phyloP scores from a whole-genome alignment of 176 grass and related monocot species.

The Elymus sibiricus region DNA sequence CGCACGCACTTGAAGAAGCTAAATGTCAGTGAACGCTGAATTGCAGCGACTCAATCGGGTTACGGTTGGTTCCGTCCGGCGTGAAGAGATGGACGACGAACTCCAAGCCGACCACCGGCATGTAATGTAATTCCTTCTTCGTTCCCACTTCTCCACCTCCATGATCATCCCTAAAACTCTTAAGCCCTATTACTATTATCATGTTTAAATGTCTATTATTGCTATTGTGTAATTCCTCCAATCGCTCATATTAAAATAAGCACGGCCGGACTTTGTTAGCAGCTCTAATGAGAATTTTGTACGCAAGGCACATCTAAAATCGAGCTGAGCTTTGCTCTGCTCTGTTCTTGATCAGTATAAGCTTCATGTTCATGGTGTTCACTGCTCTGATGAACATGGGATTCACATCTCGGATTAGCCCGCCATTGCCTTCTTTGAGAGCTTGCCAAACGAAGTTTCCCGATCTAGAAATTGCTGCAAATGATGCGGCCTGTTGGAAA shows the following conservation, averaged over 20 bases:
- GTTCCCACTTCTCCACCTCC: neutral
- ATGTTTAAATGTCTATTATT: conserved; percentile 55
- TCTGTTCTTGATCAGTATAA: neutral
- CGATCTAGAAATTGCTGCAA: neutral
- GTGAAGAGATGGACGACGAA: conserved; percentile 24
- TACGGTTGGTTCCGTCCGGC: conserved; percentile 29
- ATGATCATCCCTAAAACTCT: conserved; percentile 8
- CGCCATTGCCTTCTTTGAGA: too few species aligned
- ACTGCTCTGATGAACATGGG: neutral
- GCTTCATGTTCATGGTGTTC: neutral
- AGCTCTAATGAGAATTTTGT: conserved; percentile 45
- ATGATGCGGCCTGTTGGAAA: neutral
- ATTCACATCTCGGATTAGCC: too few species aligned
- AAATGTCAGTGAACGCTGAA: conserved; percentile 19
- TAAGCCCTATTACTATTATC: neutral
- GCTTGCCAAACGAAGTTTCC: neutral
- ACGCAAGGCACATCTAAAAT: conserved; percentile 16
- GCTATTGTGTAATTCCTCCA: conserved; percentile 52
- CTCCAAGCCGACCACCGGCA: conserved; percentile 11
- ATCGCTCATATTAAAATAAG: conserved; percentile 52
- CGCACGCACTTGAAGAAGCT: neutral
- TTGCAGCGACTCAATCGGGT: conserved; percentile 27
- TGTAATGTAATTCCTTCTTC: conserved; percentile 32
- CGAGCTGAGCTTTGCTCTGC: conserved; percentile 17
- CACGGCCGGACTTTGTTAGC: conserved; percentile 31